Percentiles rank a stretch among this genome's conserved stretches.
phyloP scores from a whole-genome alignment of 257 asterid genomes.

The Cinchona pubescens region DNA sequence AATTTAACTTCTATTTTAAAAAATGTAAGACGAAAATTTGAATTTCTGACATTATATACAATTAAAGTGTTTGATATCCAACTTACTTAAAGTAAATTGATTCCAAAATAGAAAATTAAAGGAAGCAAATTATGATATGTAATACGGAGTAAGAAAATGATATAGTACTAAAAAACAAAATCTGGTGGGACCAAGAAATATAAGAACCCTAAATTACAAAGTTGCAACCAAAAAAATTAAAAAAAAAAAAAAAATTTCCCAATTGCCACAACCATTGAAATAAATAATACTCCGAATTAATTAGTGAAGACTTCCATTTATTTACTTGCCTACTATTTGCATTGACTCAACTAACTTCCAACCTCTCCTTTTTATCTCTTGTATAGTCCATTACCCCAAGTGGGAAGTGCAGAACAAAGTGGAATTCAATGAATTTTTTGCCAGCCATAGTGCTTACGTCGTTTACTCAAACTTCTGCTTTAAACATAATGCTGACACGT shows the following conservation, averaged over 20 bases:
- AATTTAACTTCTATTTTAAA: too few species aligned
- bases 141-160: background rate
- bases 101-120: background rate
- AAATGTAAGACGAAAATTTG: too few species aligned
- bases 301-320: conserved; percentile 3
- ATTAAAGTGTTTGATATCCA: too few species aligned
- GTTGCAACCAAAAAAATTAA: too few species aligned
- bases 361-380: background rate
- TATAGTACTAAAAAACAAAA: background rate
- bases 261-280: too few species aligned
- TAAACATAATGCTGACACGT: background rate
- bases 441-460: conserved; percentile 1
- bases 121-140: background rate
- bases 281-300: background rate
- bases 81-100: too few species aligned
- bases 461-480: background rate
- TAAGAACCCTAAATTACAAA: conserved; percentile 18
- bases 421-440: background rate
- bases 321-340: conserved; percentile 10
- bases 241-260: conserved; percentile 2
- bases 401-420: conserved; percentile 14
- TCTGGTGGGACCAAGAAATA: conserved; percentile 16
- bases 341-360: conserved; percentile 19
- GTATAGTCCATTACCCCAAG: background rate
- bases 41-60: too few species aligned